A percentile compares a stretch with the other conserved stretches of the same genome.
Conservation (phyloP, 2,329 filamentous ascomycete species). For the Paracoccidioides lutzii region DNA sequence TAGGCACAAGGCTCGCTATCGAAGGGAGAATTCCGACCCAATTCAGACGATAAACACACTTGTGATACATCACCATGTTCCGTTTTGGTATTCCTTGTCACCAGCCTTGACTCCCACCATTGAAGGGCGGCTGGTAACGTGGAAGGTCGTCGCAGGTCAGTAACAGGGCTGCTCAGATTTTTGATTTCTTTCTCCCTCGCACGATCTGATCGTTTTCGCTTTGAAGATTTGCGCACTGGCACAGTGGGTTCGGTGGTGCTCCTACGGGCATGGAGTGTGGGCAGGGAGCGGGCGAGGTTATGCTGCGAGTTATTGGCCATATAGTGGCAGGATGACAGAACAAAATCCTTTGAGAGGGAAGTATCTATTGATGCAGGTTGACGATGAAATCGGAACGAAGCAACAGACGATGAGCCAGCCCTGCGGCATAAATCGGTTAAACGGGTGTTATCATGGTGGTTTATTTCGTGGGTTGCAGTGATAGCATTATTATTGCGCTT, state of each 20-base stretch:
- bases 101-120: slow-evolving; percentile 51
- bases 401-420: slow-evolving; percentile 2
- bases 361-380: slow-evolving; percentile 14
- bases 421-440: slow-evolving; percentile 4
- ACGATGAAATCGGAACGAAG: slow-evolving; percentile 7
- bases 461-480: slow-evolving; percentile 3
- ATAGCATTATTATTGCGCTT: slow-evolving; percentile 16
- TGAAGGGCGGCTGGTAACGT: slow-evolving; percentile 42
- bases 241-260: slow-evolving; percentile 44
- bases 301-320: slow-evolving; percentile 21
- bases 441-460: slow-evolving; percentile 6
- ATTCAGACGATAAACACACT: background rate
- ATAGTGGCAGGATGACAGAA: slow-evolving; percentile 5
- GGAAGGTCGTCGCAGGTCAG: slow-evolving; percentile 47
- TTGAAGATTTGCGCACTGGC: slow-evolving; percentile 59
- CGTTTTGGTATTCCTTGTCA: slow-evolving; percentile 39
- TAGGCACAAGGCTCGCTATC: slow-evolving; percentile 64
- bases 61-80: background rate
- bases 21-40: slow-evolving; percentile 44
- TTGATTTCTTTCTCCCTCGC: slow-evolving; percentile 78
- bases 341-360: slow-evolving; percentile 11
- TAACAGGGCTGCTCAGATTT: slow-evolving; percentile 60
- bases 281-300: slow-evolving; percentile 30
- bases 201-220: slow-evolving; percentile 60
- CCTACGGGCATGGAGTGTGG: slow-evolving; percentile 44